phyloP scores from a whole-genome alignment of 1,284 basidiomycete genomes.

The Ganoderma lingzhi region DNA sequence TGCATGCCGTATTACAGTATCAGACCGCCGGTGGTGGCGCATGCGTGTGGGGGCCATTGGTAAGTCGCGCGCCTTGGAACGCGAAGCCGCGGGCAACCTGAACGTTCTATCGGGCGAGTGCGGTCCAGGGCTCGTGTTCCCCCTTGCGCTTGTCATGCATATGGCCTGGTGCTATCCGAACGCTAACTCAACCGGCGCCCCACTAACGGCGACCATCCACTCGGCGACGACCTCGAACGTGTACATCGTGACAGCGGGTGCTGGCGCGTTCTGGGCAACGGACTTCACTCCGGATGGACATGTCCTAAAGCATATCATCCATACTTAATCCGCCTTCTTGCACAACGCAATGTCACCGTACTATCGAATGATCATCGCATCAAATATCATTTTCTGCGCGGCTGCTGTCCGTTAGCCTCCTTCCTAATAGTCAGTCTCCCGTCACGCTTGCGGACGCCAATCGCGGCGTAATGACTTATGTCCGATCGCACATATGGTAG shows the following conservation, averaged over 20 bases:
- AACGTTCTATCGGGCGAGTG: conserved; percentile 23
- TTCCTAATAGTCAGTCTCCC: conserved; percentile 1
- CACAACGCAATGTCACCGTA: neutral
- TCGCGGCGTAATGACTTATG: conserved; percentile 33
- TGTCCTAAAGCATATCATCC: conserved; percentile 17
- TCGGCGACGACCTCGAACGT: neutral
- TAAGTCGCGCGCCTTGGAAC: conserved; percentile 10
- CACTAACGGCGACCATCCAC: conserved; percentile 27
- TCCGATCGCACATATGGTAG: conserved; percentile 21
- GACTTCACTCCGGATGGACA: too few species aligned
- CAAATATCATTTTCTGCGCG: conserved; percentile 24
- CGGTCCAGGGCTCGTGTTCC: conserved; percentile 21
- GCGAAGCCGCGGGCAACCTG: conserved; percentile 14
- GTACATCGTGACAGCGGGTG: neutral
- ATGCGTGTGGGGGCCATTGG: neutral
- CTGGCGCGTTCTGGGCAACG: neutral
- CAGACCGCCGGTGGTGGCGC: conserved; percentile 1
- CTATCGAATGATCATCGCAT: conserved; percentile 28
- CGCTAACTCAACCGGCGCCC: conserved; percentile 28
- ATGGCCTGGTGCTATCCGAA: conserved; percentile 11
- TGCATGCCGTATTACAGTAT: neutral
- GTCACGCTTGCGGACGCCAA: conserved; percentile 14
- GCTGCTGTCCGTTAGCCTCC: conserved; percentile 29
- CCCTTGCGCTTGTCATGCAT: conserved; percentile 13
- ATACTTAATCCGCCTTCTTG: conserved; percentile 12